A percentile compares a stretch with the other conserved stretches of the same genome.
Conservation (phyloP, 805 yeast genomes). For the Zygosaccharomyces gambellarensis region DNA sequence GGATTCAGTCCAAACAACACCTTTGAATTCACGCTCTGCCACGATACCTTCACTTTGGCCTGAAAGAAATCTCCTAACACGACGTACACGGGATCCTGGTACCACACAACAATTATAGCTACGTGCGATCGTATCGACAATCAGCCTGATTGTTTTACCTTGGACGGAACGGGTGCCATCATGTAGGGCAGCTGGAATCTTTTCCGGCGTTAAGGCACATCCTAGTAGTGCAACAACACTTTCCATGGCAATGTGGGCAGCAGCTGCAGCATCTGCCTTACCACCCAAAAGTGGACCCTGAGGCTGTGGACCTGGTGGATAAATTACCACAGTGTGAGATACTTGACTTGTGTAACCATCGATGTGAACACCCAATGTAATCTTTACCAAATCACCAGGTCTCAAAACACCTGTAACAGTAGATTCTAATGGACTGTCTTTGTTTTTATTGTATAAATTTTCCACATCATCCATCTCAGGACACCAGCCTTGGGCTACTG, state of each 20-base stretch:
- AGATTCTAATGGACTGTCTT: conserved; percentile 21
- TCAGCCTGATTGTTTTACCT: conserved; percentile 62
- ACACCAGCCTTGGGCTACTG: conserved; percentile 69
- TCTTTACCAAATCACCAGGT: conserved; percentile 82
- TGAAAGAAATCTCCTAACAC: conserved; percentile 87
- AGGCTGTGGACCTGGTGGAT: conserved; percentile 53
- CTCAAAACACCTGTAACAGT: conserved; percentile 30
- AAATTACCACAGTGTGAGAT: conserved; percentile 82
- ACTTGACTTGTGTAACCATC: conserved; percentile 91
- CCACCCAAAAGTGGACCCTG: conserved; percentile 77
- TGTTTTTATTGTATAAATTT: conserved; percentile 34
- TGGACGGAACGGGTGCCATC: conserved; percentile 40
- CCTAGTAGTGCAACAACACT: conserved; percentile 76
- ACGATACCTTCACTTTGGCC: conserved; percentile 93
- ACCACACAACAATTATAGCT: conserved; percentile 78
- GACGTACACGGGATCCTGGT: conserved; percentile 89
- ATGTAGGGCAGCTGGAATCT: conserved; percentile 53
- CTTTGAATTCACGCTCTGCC: conserved; percentile 88
- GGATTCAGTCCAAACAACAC: conserved; percentile 81
- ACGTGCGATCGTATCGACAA: conserved; percentile 85
- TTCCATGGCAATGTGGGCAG: conserved; percentile 84
- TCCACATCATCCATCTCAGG: conserved; percentile 72
- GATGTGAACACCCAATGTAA: conserved; percentile 83
- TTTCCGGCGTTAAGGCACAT: conserved; percentile 68
- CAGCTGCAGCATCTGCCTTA: conserved; percentile 85